phyloP scores from a whole-genome alignment of 495 filamentous ascomycete genomes.

The Hapsidospora chrysogenum region DNA sequence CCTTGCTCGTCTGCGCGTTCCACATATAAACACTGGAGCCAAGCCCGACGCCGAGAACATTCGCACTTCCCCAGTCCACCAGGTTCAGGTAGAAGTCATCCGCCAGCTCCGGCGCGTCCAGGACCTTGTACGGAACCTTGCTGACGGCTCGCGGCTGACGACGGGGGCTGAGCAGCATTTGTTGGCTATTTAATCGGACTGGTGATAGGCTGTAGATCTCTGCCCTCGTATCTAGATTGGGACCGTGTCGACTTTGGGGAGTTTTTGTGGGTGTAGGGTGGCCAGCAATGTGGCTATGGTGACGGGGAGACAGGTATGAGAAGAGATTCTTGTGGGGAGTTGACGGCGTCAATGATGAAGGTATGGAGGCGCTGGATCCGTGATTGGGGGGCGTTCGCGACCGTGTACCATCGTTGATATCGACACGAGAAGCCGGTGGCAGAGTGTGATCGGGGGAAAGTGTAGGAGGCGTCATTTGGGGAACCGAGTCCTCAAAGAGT shows the following conservation, averaged over 20 bases:
- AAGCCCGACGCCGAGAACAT: slow-evolving; percentile 81
- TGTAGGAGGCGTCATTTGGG: slow-evolving; percentile 55
- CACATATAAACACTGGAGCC: slow-evolving; percentile 97
- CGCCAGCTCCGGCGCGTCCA: slow-evolving; percentile 88
- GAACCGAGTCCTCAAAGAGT: slow-evolving; percentile 76
- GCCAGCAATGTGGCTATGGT: slow-evolving; percentile 43
- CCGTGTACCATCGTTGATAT: slow-evolving; percentile 49
- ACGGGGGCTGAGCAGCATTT: slow-evolving; percentile 75
- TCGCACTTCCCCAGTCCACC: slow-evolving; percentile 95
- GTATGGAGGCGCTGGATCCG: slow-evolving; percentile 35
- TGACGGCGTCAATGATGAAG: slow-evolving; percentile 64
- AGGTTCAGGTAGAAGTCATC: slow-evolving; percentile 97
- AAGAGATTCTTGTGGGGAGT: slow-evolving; percentile 97
- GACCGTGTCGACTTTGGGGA: slow-evolving; percentile 67
- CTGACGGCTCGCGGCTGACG: slow-evolving; percentile 77
- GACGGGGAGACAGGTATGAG: slow-evolving; percentile 70
- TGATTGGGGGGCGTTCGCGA: slow-evolving; percentile 69
- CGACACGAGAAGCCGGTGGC: slow-evolving; percentile 35
- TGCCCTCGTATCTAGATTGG: slow-evolving; percentile 70
- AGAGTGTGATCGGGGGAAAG: slow-evolving; percentile 46
- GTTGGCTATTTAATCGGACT: slow-evolving; percentile 75
- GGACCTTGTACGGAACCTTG: slow-evolving; percentile 93
- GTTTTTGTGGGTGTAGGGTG: slow-evolving; percentile 80
- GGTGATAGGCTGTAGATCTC: slow-evolving; percentile 91
- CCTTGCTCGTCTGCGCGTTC: slow-evolving; percentile 73